Base-by-base conservation (phyloP, 176 grass and related monocot species). In the Bothriochloa decipiens region DNA sequence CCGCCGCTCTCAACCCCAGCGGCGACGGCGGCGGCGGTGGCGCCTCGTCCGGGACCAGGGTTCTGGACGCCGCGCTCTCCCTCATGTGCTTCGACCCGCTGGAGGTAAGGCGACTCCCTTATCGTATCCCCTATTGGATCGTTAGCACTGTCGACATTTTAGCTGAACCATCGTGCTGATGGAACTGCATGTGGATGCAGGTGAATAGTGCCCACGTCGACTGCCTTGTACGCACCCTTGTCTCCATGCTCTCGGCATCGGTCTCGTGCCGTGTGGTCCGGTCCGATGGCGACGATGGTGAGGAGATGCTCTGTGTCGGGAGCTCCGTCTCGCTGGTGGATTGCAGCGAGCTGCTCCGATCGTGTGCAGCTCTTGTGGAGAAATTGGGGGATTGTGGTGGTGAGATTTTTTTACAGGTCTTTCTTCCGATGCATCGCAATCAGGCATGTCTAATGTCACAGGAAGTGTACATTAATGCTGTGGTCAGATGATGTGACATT, bases 51-150 rank as follows among this genome's bases (percentile, higher is more conserved):
- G 73, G 83, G 33, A 74, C 88, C 83, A 77, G 87, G 46, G 91
- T 98, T 88, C 86, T 93, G 72, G 87, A 98, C 85, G 27, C 87
- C 23, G 83, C 91, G 74, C 96, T 98, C 62, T 95, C 92, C 41
- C 91, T 95, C 58, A 98, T 93, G 91, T 98, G 92, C 87, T 93
- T 95, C 80, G 87, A 88, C 69, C 80, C 82, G 8, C 42, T 82
- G 11, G 82, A 91, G 87, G 95, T 52, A 79, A 88, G 89, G 89
- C 23, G 40, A 29, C 1, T 22, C 46, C 37, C 74, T n/a, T n/a
- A 11, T 35, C 37, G 20, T 50, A 8, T 39, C 52, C 62, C n/a
- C 7, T 57, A 2, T 41, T 65, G 52, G 76, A 89, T 78, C 25
- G 41, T 23, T 55, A 15, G 45, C 7, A 14, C 39, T 72, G n/a